phyloP scores from a whole-genome alignment of 129 eudicot species.

The Solidago caesia region DNA sequence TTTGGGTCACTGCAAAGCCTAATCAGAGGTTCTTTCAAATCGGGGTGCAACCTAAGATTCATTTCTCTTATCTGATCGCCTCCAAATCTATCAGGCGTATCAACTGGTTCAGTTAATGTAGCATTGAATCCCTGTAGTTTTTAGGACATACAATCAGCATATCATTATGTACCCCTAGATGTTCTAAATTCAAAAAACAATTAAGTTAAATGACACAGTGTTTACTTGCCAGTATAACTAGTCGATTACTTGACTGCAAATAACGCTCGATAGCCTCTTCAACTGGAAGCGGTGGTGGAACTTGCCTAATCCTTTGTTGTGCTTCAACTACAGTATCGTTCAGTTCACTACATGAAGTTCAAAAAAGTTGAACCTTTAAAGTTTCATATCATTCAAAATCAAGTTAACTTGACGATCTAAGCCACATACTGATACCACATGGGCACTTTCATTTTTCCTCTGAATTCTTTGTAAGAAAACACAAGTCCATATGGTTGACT shows the following conservation, averaged over 20 bases:
- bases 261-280: constrained; percentile 56
- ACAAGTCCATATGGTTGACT: not conserved
- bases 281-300: constrained; percentile 65
- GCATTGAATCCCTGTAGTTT: constrained; percentile 78
- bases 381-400: too few relatives aligned
- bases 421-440: not conserved
- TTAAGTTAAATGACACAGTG: not conserved
- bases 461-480: not conserved
- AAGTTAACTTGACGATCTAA: too few relatives aligned
- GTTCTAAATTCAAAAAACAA: not conserved
- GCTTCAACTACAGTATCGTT: constrained; percentile 95
- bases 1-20: constrained; percentile 74
- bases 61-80: constrained; percentile 93
- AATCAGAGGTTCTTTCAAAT: constrained; percentile 54
- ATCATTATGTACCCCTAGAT: not conserved
- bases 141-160: not conserved
- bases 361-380: not conserved
- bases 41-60: constrained; percentile 91
- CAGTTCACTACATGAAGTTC: constrained; percentile 53
- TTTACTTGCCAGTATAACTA: constrained; percentile 77
- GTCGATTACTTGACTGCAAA: constrained; percentile 66
- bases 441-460: not conserved
- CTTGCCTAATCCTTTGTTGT: constrained; percentile 74
- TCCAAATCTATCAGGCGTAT: constrained; percentile 79
- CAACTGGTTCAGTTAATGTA: constrained; percentile 75